Evolutionary conservation across 768 basidiomycete species (phyloP), one percentile per base, ranked within the genome.

Genomic region (Dioszegia hungarica): DNA sequence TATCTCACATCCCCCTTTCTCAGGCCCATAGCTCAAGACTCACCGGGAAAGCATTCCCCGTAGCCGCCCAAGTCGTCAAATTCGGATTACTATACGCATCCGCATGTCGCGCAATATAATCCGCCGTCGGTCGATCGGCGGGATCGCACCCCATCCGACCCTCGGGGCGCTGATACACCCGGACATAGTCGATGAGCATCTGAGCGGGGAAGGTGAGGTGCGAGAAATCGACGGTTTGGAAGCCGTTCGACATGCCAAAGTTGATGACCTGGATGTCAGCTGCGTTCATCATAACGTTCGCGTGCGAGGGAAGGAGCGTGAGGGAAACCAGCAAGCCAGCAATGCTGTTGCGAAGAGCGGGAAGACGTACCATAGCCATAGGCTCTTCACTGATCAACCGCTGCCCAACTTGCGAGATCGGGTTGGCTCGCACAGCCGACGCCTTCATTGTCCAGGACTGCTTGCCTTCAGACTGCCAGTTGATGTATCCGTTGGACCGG

Each of bases 181-280:
- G 61, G 20, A 99, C 82, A 65, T 95, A 97, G 75, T 97, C 94
- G 61, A 98, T 77, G 58, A 82, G 83, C 88, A 94, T 88, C 57
- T 81, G 78, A 6, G 82, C 79, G 0, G 93, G 94, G 80, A 91
- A 94, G 44, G 74, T 67, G 51, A 97, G 78, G 67, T 89, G 79
- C 62, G 79, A 44, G 39, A 74, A 73, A 44, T 77, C 61, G 55
- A 78, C 74, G 6, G 64, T 57, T 53, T 70, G 64, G 64, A 77
- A 78, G 51, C 69, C 73, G 43, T 75, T 65, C 0, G 74, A 74
- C 63, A 75, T 71, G 33, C 77, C 79, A 36, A 78, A 69, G 62
- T 80, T 98, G 72, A 97, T 63, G 63, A 98, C 84, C 70, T 72
- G 54, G 10, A 38, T n/a, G 28, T 36, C 24, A 46, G 53, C 25